Evolutionary conservation across 495 filamentous ascomycete species (phyloP).

Genomic region (Darksidea phi): DNA sequence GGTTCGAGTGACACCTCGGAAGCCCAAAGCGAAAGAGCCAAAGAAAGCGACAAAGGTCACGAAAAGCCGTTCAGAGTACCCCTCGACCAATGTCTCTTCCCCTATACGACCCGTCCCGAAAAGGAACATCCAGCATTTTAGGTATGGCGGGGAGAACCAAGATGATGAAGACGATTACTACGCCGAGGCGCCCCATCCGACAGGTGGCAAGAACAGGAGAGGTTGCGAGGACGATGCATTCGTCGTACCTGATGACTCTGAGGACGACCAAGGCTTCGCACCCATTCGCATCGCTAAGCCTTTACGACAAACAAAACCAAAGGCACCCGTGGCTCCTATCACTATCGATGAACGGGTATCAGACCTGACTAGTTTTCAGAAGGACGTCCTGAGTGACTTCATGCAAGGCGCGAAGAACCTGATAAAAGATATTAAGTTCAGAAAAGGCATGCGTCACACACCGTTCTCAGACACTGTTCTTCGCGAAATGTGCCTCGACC

Average conservation of each 20-base stretch:
- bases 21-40: conserved; percentile 34
- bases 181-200: conserved; percentile 1
- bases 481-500: conserved; percentile 79
- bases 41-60: conserved; percentile 33
- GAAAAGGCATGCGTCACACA: conserved; percentile 57
- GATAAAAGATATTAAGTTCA: conserved; percentile 64
- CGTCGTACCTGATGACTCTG: conserved; percentile 44
- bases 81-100: conserved; percentile 85
- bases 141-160: conserved; percentile 40
- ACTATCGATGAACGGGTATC: conserved; percentile 64
- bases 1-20: conserved; percentile 54
- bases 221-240: conserved; percentile 14
- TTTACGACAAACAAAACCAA: conserved; percentile 38
- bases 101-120: conserved; percentile 62
- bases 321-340: conserved; percentile 65
- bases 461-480: conserved; percentile 78
- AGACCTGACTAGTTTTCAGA: conserved; percentile 59
- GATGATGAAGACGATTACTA: conserved; percentile 41
- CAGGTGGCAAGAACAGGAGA: not conserved
- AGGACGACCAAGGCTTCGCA: conserved; percentile 59
- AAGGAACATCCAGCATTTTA: conserved; percentile 45
- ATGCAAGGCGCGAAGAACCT: conserved; percentile 60
- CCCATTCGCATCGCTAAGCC: conserved; percentile 49
- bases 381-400: conserved; percentile 65
- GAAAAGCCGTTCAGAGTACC: conserved; percentile 45